A percentile compares a stretch with the other conserved stretches of the same genome.
Conservation (phyloP, 2,329 filamentous ascomycete genomes). For the Microdochium nivale region DNA sequence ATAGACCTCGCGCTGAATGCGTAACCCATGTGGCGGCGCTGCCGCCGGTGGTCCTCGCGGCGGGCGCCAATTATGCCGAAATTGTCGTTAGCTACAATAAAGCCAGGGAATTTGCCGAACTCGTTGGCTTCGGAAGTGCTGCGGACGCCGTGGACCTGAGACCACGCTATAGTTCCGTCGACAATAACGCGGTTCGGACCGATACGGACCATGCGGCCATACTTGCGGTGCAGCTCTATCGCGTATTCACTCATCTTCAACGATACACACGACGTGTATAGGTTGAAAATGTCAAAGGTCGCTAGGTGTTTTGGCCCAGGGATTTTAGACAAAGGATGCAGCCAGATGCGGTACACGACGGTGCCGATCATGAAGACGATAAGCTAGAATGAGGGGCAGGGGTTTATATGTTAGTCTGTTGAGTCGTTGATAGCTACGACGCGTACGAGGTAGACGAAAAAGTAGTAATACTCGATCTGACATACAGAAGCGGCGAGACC, state of each 20-base stretch:
- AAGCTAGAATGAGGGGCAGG: too few species aligned
- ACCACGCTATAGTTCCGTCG: background rate
- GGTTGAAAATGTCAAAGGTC: background rate
- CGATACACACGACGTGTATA: background rate
- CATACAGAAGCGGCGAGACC: too few species aligned
- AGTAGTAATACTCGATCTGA: too few species aligned
- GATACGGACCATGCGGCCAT: background rate
- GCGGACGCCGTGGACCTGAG: slow-evolving; percentile 4
- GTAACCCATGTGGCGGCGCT: background rate
- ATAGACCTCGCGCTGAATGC: slow-evolving; percentile 10
- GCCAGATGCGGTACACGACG: too few species aligned
- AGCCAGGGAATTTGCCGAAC: slow-evolving; percentile 18
- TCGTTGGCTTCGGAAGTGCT: slow-evolving; percentile 12
- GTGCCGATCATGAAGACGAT: too few species aligned
- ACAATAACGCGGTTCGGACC: background rate
- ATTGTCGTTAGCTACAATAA: slow-evolving; percentile 14
- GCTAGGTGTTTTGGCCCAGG: background rate
- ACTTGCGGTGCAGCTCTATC: background rate
- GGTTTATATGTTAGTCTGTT: too few species aligned
- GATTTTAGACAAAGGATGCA: background rate
- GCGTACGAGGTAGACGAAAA: too few species aligned
- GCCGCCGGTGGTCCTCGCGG: background rate
- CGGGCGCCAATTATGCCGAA: slow-evolving; percentile 9
- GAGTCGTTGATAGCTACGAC: too few species aligned
- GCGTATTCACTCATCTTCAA: background rate